Conservation (phyloP, 345 rosid genomes). For the Eucalyptus pauciflora region DNA sequence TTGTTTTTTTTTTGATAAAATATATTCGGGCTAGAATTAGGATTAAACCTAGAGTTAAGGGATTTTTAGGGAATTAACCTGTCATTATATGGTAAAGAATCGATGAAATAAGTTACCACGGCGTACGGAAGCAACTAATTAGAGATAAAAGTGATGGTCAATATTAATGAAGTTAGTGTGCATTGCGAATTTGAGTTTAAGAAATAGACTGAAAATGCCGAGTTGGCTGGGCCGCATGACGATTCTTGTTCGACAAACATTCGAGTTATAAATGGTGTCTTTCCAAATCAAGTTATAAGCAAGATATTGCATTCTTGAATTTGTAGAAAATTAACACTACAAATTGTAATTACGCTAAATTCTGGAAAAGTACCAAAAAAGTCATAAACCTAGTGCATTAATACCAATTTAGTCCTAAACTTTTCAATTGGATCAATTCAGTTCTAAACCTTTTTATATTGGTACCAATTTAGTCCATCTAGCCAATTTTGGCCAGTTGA, state of each 20-base stretch:
- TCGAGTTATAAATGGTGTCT: neutral
- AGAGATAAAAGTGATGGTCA: neutral
- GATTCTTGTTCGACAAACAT: neutral
- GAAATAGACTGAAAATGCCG: neutral
- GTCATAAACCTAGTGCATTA: too few species aligned
- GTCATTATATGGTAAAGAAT: neutral
- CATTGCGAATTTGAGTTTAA: neutral
- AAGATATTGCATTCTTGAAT: neutral
- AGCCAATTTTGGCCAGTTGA: too few species aligned
- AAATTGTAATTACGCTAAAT: neutral
- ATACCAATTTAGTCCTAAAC: too few species aligned
- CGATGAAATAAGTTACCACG: neutral
- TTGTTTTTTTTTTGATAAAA: too few species aligned
- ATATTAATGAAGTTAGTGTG: neutral
- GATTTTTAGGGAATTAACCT: neutral
- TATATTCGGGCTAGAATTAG: neutral
- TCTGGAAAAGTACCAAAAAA: neutral
- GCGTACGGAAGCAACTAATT: neutral
- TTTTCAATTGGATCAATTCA: too few species aligned
- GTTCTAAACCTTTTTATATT: too few species aligned
- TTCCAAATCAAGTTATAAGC: neutral
- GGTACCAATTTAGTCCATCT: too few species aligned
- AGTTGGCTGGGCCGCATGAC: neutral
- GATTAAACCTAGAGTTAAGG: neutral
- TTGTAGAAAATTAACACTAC: neutral